These are phyloP conservation scores for Ascomycota sp. DNA, from an alignment of 2,329 filamentous ascomycete genomes.

Conservation along the genomic window DNA sequence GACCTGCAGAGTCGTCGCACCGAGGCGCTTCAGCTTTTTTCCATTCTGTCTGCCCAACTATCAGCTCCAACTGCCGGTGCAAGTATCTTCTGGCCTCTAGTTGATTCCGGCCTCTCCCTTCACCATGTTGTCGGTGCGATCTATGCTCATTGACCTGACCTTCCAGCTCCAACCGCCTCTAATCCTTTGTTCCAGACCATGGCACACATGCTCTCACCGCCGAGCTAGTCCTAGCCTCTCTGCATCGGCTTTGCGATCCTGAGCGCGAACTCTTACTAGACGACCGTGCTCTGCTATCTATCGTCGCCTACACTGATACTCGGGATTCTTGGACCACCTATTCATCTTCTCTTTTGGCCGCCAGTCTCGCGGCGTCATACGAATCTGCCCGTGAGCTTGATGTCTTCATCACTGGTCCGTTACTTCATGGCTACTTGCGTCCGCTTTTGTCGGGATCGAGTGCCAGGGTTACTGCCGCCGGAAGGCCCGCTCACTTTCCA, in stretches of 20 bases:
- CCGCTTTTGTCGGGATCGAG: constrained; percentile 39
- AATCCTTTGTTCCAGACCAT: not conserved
- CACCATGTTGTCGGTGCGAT: no score
- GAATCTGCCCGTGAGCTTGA: constrained; percentile 4
- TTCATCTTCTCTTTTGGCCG: constrained; percentile 10
- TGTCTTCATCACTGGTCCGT: constrained; percentile 26
- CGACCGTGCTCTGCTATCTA: constrained; percentile 8
- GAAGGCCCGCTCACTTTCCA: constrained; percentile 7
- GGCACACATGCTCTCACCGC: constrained; percentile 2
- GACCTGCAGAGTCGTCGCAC: no score
- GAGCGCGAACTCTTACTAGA: constrained; percentile 1
- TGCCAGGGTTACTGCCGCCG: constrained; percentile 15
- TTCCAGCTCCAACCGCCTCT: no score
- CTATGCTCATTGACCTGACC: no score
- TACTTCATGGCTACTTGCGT: constrained; percentile 41
- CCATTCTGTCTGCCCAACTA: no score
- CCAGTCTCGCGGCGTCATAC: constrained; percentile 10
- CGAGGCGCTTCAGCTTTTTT: no score
- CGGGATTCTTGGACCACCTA: constrained; percentile 17
- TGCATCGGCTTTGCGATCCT: constrained; percentile 7
- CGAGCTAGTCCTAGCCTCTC: constrained; percentile 9
- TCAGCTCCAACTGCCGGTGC: no score
- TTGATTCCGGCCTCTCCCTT: no score
- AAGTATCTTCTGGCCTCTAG: no score
- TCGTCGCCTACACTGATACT: constrained; percentile 12